Conservation (phyloP, 2,329 filamentous ascomycete species). For the Sclerotinia trifoliorum region DNA sequence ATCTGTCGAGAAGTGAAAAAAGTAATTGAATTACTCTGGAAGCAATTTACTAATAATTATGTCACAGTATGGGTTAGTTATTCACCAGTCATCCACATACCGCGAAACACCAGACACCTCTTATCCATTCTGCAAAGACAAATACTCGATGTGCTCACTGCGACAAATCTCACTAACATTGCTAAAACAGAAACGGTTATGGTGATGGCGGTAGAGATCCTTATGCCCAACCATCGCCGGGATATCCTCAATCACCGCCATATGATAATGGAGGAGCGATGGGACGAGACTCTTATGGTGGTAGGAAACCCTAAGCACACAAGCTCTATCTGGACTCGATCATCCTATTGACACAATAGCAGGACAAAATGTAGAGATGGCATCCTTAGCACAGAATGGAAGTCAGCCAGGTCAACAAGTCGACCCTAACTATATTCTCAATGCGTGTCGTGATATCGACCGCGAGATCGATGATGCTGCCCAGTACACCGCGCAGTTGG, state of each 20-base stretch:
- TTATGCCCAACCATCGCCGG: conserved; percentile 51
- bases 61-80: conserved; percentile 40
- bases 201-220: not conserved
- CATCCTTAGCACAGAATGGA: conserved; percentile 50
- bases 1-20: not conserved
- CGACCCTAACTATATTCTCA: conserved; percentile 75
- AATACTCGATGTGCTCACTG: too few relatives aligned
- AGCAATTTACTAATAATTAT: conserved; percentile 33
- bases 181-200: not conserved
- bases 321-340: not conserved
- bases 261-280: conserved; percentile 44
- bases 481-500: conserved; percentile 68
- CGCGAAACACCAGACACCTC: not conserved
- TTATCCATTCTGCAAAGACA: not conserved
- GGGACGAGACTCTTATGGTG: conserved; percentile 43
- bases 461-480: conserved; percentile 73
- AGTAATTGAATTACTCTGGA: conserved; percentile 15
- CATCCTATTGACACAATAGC: not conserved
- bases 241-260: conserved; percentile 22
- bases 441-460: conserved; percentile 81
- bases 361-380: conserved; percentile 63
- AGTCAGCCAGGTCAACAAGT: conserved; percentile 47
- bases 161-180: not conserved
- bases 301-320: conserved; percentile 32
- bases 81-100: conserved; percentile 17